Conservation (phyloP, 305 asterid genomes). For the Fraxinus xanthoxyloides region DNA sequence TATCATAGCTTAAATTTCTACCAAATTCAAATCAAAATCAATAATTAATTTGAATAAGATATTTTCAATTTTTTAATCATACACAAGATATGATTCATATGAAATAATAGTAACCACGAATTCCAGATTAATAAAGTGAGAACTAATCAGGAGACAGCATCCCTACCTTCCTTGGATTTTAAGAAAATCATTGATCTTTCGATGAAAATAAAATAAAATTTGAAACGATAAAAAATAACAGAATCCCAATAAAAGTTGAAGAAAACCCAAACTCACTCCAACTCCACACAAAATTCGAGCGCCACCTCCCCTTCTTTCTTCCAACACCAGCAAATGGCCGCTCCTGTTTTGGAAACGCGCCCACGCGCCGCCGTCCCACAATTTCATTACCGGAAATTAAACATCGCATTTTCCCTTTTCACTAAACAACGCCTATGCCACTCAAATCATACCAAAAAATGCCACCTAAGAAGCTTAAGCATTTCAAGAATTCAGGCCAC, state of each 20-base stretch:
- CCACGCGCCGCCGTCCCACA: constrained; percentile 47
- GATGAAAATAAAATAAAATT: neutral
- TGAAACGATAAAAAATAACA: neutral
- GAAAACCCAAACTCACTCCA: constrained; percentile 24
- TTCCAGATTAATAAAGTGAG: too few relatives aligned
- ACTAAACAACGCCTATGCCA: constrained; percentile 16
- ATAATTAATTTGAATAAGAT: too few relatives aligned
- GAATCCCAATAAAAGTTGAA: neutral
- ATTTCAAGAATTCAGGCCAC: constrained; percentile 42
- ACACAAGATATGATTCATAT: too few relatives aligned
- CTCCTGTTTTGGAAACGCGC: constrained; percentile 34
- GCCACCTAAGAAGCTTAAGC: constrained; percentile 8
- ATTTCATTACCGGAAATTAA: constrained; percentile 21
- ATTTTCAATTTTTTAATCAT: too few relatives aligned
- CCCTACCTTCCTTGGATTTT: constrained; percentile 54
- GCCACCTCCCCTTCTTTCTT: constrained; percentile 16
- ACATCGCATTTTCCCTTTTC: constrained; percentile 28
- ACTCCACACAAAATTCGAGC: constrained; percentile 17
- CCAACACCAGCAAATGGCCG: constrained; percentile 44
- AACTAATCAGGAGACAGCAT: constrained; percentile 27
- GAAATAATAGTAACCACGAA: too few relatives aligned
- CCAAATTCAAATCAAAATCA: too few relatives aligned
- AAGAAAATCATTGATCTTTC: constrained; percentile 39
- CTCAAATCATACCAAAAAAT: constrained; percentile 14
- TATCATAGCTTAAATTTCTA: too few relatives aligned